Conservation (phyloP, 1,139 yeast species). For the Nakaseomyces glabratus region DNA sequence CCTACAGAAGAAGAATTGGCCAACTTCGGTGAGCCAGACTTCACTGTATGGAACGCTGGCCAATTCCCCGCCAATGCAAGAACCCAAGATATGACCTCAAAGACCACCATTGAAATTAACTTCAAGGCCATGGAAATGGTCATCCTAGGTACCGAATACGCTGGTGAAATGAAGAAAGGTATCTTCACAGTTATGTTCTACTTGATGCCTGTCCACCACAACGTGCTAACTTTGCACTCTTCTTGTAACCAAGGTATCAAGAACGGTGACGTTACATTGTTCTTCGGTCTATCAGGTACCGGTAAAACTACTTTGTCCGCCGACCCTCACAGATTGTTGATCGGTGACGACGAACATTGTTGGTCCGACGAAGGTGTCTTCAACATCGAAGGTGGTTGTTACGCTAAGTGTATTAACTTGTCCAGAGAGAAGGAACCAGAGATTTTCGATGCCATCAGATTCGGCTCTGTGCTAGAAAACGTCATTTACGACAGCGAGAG, state of each 20-base stretch:
- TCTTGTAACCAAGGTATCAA: slow-evolving; percentile 83
- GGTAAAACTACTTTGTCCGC: slow-evolving; percentile 98
- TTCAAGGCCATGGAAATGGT: slow-evolving; percentile 99
- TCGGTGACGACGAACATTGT: slow-evolving; percentile 99
- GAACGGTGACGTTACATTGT: slow-evolving; percentile 64
- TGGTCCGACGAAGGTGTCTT: slow-evolving; percentile 98
- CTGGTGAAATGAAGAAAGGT: slow-evolving; percentile 99
- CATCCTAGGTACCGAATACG: slow-evolving; percentile 95
- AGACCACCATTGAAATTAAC: slow-evolving; percentile 92
- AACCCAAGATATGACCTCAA: slow-evolving; percentile 96
- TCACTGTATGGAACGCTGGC: slow-evolving; percentile 97
- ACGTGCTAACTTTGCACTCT: slow-evolving; percentile 89
- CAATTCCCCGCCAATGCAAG: slow-evolving; percentile 97
- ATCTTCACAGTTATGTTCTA: slow-evolving; percentile 98
- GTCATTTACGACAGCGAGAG: slow-evolving; percentile 75
- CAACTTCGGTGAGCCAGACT: slow-evolving; percentile 94
- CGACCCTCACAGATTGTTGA: slow-evolving; percentile 86
- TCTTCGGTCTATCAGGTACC: slow-evolving; percentile 96
- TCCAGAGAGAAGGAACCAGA: slow-evolving; percentile 94
- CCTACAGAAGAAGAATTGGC: slow-evolving; percentile 86
- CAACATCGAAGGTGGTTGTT: slow-evolving; percentile 99
- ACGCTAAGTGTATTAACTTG: slow-evolving; percentile 92
- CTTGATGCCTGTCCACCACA: slow-evolving; percentile 91
- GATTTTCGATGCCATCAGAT: slow-evolving; percentile 87
- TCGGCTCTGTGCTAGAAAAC: slow-evolving; percentile 91